These are phyloP conservation scores for Globisporangium abappressorium DNA, from an alignment of 352 stramenopile genomes.

Conservation along the genomic window DNA sequence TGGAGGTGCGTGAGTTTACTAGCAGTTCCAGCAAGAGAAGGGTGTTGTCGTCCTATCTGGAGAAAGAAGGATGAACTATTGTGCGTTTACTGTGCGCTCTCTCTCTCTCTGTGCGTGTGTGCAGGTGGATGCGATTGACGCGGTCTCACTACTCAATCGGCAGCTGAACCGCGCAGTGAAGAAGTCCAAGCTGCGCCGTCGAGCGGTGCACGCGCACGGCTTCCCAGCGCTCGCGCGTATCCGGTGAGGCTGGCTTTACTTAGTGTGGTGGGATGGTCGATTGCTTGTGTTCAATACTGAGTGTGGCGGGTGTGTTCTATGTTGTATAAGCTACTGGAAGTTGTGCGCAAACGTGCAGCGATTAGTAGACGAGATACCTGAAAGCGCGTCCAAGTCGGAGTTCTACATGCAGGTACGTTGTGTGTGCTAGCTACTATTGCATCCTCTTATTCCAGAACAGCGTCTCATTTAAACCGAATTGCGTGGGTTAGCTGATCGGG, in stretches of 20 bases:
- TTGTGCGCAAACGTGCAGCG: slow-evolving; percentile 26
- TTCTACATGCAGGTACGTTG: slow-evolving; percentile 28
- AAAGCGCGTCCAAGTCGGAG: slow-evolving; percentile 8
- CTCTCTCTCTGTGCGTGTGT: not conserved
- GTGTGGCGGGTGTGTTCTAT: not conserved
- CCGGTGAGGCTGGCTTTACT: slow-evolving; percentile 18
- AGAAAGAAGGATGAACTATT: not conserved
- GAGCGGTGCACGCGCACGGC: slow-evolving; percentile 23
- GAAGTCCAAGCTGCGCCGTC: slow-evolving; percentile 27
- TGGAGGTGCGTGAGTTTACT: slow-evolving; percentile 28
- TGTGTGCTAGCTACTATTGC: not conserved
- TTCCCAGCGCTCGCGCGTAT: slow-evolving; percentile 28
- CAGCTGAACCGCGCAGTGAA: slow-evolving; percentile 19
- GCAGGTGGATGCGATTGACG: slow-evolving; percentile 37
- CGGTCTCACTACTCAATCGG: slow-evolving; percentile 23
- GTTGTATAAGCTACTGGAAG: slow-evolving; percentile 37
- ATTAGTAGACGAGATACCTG: slow-evolving; percentile 22
- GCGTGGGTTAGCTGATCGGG: slow-evolving; percentile 31
- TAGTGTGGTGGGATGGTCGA: not conserved
- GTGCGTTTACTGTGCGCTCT: no score
- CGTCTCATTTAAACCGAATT: not conserved
- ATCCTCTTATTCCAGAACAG: not conserved
- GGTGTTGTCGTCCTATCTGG: not conserved
- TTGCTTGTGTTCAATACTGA: not conserved
- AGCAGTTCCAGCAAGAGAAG: no score